Evolutionary conservation across 2,329 filamentous ascomycete genomes (phyloP), one percentile per base, ranked within the genome.

Genomic region (Aspergillus quadricinctus): DNA sequence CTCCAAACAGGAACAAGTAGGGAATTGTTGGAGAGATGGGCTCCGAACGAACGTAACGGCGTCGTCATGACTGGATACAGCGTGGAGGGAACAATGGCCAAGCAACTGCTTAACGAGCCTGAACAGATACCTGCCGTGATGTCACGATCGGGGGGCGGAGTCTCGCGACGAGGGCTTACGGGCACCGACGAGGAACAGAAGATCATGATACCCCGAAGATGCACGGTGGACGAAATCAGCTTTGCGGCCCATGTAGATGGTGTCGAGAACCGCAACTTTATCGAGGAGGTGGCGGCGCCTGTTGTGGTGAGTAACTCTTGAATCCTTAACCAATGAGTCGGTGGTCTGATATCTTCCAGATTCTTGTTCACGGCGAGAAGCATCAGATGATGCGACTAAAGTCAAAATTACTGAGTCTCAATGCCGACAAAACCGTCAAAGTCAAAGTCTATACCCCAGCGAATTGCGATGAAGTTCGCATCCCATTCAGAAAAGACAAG

Each of bases 51-150:
- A 61, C 92, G 94, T 73, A 99, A 99, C 69, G 94, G 93, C n/a
- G 91, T 99, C 46, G 89, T 99, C 65, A 96, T 99, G 73, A 99
- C 94, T 0, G 94, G 94, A 70, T 99, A 99, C 77, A 97, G 92
- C 59, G 93, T 99, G 7, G 94, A 99, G 75, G 94, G 94, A 5
- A 99, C 94, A 0, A 97, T 99, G 93, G 94, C 92, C 3, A 93
- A 96, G 74, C 87, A 94, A 66, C 90, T 99, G 60, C 88, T 97
- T 77, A 90, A 93, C 63, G 94, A 97, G 70, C 94, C 94, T 0
- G 92, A 97, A 59, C 88, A 92, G 67, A 97, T 99, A 56, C 92
- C 92, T 57, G 93, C 93, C 0, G 89, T 97, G 66, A 97, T 96
- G 87, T 91, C 88, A 55, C 85, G 84, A 65, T 75, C 75, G 35